Evolutionary conservation across 2,329 filamentous ascomycete genomes (phyloP).

Genomic region (Sarocladiaceae sp.): DNA sequence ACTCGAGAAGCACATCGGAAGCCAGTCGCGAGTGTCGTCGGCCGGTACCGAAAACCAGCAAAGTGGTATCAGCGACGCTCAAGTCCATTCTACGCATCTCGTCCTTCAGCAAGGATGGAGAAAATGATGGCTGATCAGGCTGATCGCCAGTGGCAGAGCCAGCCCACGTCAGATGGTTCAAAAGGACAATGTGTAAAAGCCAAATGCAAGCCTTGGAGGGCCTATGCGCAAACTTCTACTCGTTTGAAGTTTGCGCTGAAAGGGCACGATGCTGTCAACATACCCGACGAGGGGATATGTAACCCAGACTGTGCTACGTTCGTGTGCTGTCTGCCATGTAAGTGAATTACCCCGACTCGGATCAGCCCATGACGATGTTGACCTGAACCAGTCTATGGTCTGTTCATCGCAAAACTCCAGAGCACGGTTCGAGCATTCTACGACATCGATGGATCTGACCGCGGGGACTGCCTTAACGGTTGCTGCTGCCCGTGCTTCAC

Average conservation of each 20-base stretch:
- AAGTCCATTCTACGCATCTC: conserved; percentile 2
- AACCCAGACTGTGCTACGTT: conserved; percentile 21
- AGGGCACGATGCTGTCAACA: conserved; percentile 15
- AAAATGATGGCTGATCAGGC: conserved; percentile 6
- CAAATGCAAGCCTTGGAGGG: conserved; percentile 19
- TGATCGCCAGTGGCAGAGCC: conserved; percentile 9
- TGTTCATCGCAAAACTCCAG: conserved; percentile 24
- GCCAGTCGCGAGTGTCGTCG: neutral
- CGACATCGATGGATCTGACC: conserved; percentile 22
- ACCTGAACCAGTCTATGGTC: conserved; percentile 25
- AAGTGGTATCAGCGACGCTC: conserved; percentile 4
- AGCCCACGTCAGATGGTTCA: neutral
- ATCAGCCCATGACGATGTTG: too few species aligned
- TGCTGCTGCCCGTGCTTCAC: conserved; percentile 24
- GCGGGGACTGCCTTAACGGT: conserved; percentile 19
- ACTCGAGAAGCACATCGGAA: neutral
- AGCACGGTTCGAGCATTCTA: conserved; percentile 26
- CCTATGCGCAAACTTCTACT: conserved; percentile 22
- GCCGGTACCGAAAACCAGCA: neutral
- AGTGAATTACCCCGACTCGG: too few species aligned
- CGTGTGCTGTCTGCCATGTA: conserved; percentile 23
- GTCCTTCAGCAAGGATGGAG: conserved; percentile 11
- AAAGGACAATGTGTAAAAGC: conserved; percentile 9
- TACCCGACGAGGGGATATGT: conserved; percentile 15
- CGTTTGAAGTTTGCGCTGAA: conserved; percentile 19